These are phyloP conservation scores for Porcisia hertigi DNA, from an alignment of 208 protist genomes.

Conservation along the genomic window DNA sequence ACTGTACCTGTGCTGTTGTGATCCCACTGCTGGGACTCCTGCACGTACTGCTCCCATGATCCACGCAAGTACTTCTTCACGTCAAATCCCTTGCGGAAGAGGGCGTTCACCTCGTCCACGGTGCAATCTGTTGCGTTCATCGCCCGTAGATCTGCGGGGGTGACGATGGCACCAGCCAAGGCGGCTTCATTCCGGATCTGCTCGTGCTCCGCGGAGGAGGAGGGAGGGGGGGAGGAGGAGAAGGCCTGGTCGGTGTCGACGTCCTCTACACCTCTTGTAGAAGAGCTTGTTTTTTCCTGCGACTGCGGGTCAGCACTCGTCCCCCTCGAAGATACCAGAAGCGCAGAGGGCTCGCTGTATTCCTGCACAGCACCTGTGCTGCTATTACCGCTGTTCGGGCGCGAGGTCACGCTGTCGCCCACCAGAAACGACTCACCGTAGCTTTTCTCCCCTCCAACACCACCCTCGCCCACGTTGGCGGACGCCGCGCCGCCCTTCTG, in stretches of 20 bases:
- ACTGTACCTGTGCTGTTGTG: background rate
- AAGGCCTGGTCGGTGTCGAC: background rate
- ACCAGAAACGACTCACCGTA: constrained; percentile 25
- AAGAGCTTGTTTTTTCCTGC: background rate
- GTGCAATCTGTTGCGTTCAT: constrained; percentile 78
- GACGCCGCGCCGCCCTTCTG: background rate
- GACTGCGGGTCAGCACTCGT: background rate
- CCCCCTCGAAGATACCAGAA: background rate
- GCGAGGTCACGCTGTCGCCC: background rate
- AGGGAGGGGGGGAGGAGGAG: background rate
- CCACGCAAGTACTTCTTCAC: constrained; percentile 61
- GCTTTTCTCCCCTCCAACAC: background rate
- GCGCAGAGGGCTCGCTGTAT: background rate
- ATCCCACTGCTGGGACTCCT: constrained; percentile 7
- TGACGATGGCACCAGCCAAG: constrained; percentile 35
- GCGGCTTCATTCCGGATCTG: background rate
- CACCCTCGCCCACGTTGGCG: background rate
- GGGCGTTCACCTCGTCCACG: constrained; percentile 78
- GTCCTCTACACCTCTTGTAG: background rate
- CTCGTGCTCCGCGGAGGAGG: background rate
- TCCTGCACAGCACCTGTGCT: background rate
- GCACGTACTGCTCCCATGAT: constrained; percentile 33
- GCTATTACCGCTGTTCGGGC: background rate
- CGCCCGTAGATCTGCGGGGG: constrained; percentile 45
- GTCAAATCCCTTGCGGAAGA: constrained; percentile 78